phyloP scores from a whole-genome alignment of 495 filamentous ascomycete genomes.

The Oidiodendron maius region DNA sequence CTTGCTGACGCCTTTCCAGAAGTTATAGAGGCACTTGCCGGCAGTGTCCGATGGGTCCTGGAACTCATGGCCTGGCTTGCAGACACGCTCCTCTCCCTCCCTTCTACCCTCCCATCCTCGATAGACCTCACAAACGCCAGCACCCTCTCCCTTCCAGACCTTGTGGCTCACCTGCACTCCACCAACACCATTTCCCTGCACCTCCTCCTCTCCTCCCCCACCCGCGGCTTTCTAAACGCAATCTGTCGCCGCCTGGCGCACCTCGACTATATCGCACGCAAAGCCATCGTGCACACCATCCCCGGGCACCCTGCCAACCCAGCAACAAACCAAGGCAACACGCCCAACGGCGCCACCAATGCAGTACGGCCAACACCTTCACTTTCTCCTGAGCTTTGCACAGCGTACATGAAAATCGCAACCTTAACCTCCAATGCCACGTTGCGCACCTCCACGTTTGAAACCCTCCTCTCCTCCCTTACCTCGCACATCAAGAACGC shows the following conservation, averaged over 20 bases:
- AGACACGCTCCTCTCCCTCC: conserved; percentile 43
- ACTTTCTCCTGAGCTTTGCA: conserved; percentile 34
- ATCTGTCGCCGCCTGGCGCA: conserved; percentile 56
- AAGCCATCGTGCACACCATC: conserved; percentile 13
- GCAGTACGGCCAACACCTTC: conserved; percentile 28
- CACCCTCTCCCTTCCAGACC: conserved; percentile 39
- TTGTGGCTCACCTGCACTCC: conserved; percentile 35
- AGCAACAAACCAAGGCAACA: neutral
- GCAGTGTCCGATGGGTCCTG: conserved; percentile 57
- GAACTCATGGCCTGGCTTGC: conserved; percentile 64
- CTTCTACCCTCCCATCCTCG: conserved; percentile 14
- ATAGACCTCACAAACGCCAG: conserved; percentile 33
- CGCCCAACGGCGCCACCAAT: conserved; percentile 27
- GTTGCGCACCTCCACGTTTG: conserved; percentile 42
- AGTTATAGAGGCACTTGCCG: conserved; percentile 48
- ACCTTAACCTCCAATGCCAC: conserved; percentile 31
- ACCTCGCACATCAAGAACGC: conserved; percentile 37
- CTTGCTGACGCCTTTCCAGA: conserved; percentile 28
- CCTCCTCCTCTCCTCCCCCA: conserved; percentile 66
- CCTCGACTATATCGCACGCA: conserved; percentile 32
- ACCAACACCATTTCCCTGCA: conserved; percentile 54
- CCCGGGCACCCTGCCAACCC: neutral
- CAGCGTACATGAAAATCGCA: conserved; percentile 43
- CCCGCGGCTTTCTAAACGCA: conserved; percentile 63
- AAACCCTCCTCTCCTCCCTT: conserved; percentile 38